A percentile compares a stretch with the other conserved stretches of the same genome.
These are phyloP conservation scores for Termitomyces sp. DNA, from an alignment of 1,284 basidiomycete genomes.

Conservation along the genomic window DNA sequence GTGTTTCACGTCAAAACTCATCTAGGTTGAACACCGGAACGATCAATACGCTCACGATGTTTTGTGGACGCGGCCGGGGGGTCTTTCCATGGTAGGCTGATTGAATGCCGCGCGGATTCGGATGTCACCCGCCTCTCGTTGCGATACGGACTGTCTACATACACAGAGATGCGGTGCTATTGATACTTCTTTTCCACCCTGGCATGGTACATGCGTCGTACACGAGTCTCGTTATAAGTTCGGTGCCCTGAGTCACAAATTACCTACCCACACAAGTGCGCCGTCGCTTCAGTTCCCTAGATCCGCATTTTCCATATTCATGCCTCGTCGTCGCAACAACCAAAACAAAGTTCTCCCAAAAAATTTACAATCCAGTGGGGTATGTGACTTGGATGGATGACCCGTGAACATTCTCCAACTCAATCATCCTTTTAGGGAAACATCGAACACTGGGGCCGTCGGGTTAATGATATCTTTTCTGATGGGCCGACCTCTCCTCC, in stretches of 20 bases:
- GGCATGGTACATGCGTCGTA: not conserved
- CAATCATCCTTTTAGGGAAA: not conserved
- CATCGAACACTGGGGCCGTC: conserved; percentile 7
- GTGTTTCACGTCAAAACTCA: not conserved
- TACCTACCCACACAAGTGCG: not conserved
- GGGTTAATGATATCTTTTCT: not conserved
- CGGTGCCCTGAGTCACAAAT: not conserved
- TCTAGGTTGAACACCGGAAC: not conserved
- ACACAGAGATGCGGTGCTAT: conserved; percentile 9
- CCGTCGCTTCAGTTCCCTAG: not conserved
- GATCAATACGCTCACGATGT: conserved; percentile 1
- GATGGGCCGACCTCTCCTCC: not conserved
- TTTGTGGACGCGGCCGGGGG: not conserved
- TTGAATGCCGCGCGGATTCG: not conserved
- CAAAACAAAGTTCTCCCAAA: conserved; percentile 6
- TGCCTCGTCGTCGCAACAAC: conserved; percentile 1
- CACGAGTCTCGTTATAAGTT: conserved; percentile 9
- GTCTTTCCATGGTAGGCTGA: not conserved
- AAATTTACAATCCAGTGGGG: not conserved
- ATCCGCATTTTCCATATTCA: not conserved
- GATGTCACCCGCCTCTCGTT: conserved; percentile 1
- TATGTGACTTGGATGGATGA: not conserved
- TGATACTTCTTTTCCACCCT: conserved; percentile 6
- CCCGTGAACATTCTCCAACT: not conserved
- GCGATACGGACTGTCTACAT: not conserved